Evolutionary conservation across 768 basidiomycete genomes (phyloP), one percentile per base, ranked within the genome.

Genomic region (Tulasnella sp.): DNA sequence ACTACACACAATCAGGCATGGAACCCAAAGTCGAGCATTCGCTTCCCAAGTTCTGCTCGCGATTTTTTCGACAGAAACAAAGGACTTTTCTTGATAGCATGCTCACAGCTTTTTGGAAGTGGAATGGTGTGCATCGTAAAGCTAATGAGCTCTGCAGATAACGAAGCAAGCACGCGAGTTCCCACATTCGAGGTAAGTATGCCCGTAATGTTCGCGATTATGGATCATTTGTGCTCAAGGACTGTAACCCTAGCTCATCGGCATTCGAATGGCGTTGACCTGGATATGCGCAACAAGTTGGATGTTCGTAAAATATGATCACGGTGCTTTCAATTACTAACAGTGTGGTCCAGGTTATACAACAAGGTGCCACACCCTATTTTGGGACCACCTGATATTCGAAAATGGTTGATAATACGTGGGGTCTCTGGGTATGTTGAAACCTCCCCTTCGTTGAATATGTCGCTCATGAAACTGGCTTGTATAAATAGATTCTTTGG

Each of bases 241-340:
- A 35, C 16, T 12, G 16, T 16, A 35, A 12, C 34, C 12, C 12
- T 12, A 51, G 49, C 39, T 51, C 27, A 51, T 51, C 13, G 40
- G 39, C 5, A 16, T 19, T 10, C 37, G 49, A 9, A 51, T 51
- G 49, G 5, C 24, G 12, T 28, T 51, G 5, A 51, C 49, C 13
- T 41, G 10, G 37, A 12, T 51, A n/a, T 4, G 13, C 6, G 28
- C 39, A 13, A 34, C 22, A 51, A 16, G 29, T 9, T 51, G 49
- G 49, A 51, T 51, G 49, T 51, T 12, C 39, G 49, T 51, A 10
- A 25, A 39, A 49, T 27, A 8, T 20, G n/a, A 20, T 10, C n/a
- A 41, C 48, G 32, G 10, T 31, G 15, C 13, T 32, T 29, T 15
- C 20, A n/a, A 13, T 24, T 25, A 16, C n/a, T n/a, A n/a, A n/a